Conservation (phyloP, 2,329 filamentous ascomycete genomes). For the Xylaria polymorpha region DNA sequence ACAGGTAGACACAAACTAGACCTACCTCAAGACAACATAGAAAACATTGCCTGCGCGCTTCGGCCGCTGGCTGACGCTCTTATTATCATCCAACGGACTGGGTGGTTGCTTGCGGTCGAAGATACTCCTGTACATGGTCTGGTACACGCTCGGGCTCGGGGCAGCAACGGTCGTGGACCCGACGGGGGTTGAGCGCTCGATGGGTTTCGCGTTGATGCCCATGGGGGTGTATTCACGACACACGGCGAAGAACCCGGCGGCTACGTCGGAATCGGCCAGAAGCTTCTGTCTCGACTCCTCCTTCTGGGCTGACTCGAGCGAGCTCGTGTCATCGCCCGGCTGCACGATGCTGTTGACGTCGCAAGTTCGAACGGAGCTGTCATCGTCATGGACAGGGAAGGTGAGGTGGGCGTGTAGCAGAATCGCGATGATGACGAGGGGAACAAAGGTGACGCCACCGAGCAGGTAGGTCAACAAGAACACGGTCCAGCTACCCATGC, state of each 20-base stretch:
- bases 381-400: constrained; percentile 66
- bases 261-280: constrained; percentile 77
- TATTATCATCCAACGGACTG: constrained; percentile 61
- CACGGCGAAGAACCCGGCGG: constrained; percentile 94
- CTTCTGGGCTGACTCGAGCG: constrained; percentile 71
- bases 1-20: constrained; percentile 44
- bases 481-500: constrained; percentile 64
- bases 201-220: constrained; percentile 91
- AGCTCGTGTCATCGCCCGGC: constrained; percentile 72
- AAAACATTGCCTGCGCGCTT: constrained; percentile 87
- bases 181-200: constrained; percentile 84
- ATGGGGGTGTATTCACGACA: constrained; percentile 92
- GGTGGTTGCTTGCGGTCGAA: constrained; percentile 79
- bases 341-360: constrained; percentile 61
- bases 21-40: constrained; percentile 87
- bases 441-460: constrained; percentile 89
- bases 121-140: constrained; percentile 96
- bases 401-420: constrained; percentile 76
- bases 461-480: constrained; percentile 83
- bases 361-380: constrained; percentile 48
- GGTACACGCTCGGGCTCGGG: constrained; percentile 93
- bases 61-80: constrained; percentile 62
- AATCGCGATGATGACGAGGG: constrained; percentile 71
- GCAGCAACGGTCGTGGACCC: constrained; percentile 78
- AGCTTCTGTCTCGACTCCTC: constrained; percentile 68